These are phyloP conservation scores for Trichocladium antarcticum DNA, from an alignment of 495 filamentous ascomycete species.

Conservation along the genomic window DNA sequence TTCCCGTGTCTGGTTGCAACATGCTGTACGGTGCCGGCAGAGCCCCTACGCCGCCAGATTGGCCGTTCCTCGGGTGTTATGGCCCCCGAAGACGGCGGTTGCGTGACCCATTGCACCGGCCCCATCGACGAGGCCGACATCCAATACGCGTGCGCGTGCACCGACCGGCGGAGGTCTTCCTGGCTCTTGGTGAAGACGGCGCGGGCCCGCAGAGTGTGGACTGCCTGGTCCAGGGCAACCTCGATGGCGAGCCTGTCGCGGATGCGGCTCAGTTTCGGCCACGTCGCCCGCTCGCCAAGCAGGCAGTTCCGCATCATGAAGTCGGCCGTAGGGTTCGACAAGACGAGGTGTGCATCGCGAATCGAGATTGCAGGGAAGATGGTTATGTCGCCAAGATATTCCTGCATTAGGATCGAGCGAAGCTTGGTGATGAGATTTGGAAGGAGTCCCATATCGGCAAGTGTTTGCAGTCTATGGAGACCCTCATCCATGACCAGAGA, in stretches of 20 bases:
- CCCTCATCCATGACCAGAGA: constrained; percentile 71
- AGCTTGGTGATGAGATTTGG: constrained; percentile 70
- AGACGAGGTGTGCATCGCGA: constrained; percentile 60
- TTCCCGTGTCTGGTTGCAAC: constrained; percentile 17
- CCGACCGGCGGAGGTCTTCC: constrained; percentile 46
- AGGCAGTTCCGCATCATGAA: constrained; percentile 73
- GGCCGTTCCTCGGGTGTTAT: constrained; percentile 3
- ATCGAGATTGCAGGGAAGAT: constrained; percentile 74
- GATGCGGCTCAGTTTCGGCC: constrained; percentile 76
- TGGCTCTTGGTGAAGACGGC: constrained; percentile 73
- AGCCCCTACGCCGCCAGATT: constrained; percentile 16
- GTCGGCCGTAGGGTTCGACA: constrained; percentile 80
- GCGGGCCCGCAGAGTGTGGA: constrained; percentile 60
- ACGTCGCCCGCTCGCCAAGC: constrained; percentile 74
- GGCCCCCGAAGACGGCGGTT: constrained; percentile 7
- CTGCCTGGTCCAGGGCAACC: constrained; percentile 71
- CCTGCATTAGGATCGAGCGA: constrained; percentile 72
- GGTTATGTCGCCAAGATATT: constrained; percentile 91
- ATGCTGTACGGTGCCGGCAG: constrained; percentile 23
- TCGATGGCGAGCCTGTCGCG: constrained; percentile 79
- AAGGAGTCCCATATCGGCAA: constrained; percentile 75
- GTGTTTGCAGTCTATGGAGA: constrained; percentile 66
- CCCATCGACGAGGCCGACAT: neutral
- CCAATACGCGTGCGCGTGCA: constrained; percentile 12
- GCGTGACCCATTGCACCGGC: neutral